Evolutionary conservation across 768 basidiomycete genomes (phyloP), one percentile per base, ranked within the genome.

Genomic region (Rhodotorula paludigena): DNA sequence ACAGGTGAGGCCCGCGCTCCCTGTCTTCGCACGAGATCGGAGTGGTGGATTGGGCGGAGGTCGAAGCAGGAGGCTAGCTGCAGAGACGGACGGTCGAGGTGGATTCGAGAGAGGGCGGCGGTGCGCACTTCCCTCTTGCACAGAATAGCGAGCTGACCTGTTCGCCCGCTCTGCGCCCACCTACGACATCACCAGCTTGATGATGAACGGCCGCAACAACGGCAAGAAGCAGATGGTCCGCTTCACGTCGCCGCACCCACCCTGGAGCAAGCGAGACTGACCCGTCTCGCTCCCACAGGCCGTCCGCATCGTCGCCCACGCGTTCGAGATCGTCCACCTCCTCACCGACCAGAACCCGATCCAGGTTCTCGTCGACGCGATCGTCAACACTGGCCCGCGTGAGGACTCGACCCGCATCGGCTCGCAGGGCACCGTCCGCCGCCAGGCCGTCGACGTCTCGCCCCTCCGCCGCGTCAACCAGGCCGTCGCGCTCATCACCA

Each of bases 141-240:
- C n/a, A n/a, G n/a, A n/a, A n/a, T n/a, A n/a, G n/a, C n/a, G n/a
- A n/a, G n/a, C n/a, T n/a, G n/a, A n/a, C n/a, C n/a, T n/a, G n/a
- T n/a, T n/a, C n/a, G n/a, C n/a, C n/a, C n/a, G n/a, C n/a, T n/a
- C n/a, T n/a, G n/a, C n/a, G n/a, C n/a, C n/a, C n/a, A n/a, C n/a
- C n/a, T n/a, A n/a, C n/a, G n/a, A n/a, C n/a, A n/a, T n/a, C 47
- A 28, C n/a, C 74, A 94, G 92, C 80, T 82, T 99, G 79, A 99
- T 99, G 96, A 99, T 99, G 96, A 96, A 98, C 83, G 96, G 96
- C 69, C 92, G 96, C 81, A 99, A 98, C 87, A 98, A 93, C 82
- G 96, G 96, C 79, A 97, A 98, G 85, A 98, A 98, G 83, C 87
- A 98, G 79, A 82, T 99, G 81, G 58, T 60, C 14, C 57, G 58